phyloP scores from a whole-genome alignment of 768 basidiomycete species.

The Lactifluus hygrophoroides region DNA sequence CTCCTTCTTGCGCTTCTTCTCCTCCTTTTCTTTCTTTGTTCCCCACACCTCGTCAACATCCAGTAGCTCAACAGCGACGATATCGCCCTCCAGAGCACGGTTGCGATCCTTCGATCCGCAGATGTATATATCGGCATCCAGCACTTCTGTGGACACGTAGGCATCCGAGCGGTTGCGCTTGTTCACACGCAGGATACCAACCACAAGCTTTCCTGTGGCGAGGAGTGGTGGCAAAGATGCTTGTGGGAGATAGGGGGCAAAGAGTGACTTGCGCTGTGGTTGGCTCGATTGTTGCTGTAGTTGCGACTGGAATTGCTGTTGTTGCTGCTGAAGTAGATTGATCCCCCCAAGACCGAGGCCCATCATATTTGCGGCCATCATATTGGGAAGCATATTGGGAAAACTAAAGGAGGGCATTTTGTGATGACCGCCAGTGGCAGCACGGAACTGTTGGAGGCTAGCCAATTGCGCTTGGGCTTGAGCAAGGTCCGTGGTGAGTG shows the following conservation, averaged over 20 bases:
- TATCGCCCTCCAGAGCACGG: conserved; percentile 95
- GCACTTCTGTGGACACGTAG: conserved; percentile 94
- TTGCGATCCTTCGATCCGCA: conserved; percentile 99
- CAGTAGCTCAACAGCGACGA: conserved; percentile 93
- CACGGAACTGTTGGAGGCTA: conserved; percentile 94
- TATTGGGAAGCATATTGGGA: conserved; percentile 95
- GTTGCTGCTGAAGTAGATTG: conserved; percentile 86
- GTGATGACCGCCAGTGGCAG: conserved; percentile 86
- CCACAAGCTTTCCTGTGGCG: conserved; percentile 94
- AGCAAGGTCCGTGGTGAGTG: conserved; percentile 77
- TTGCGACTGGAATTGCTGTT: conserved; percentile 92
- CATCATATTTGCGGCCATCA: conserved; percentile 98
- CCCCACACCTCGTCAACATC: conserved; percentile 98
- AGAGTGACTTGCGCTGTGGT: conserved; percentile 95
- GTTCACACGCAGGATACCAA: conserved; percentile 94
- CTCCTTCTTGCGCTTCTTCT: conserved; percentile 99
- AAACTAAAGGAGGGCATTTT: conserved; percentile 98
- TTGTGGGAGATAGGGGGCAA: conserved; percentile 97
- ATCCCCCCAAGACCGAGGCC: conserved; percentile 74
- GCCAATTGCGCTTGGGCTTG: conserved; percentile 96
- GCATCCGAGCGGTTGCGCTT: conserved; percentile 98
- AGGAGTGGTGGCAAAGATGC: conserved; percentile 94
- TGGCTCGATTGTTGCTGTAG: conserved; percentile 87
- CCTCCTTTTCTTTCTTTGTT: conserved; percentile 99
- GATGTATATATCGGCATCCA: conserved; percentile 98